phyloP scores from a whole-genome alignment of 2,329 filamentous ascomycete species.

The Sporothrix pseudoabietina region DNA sequence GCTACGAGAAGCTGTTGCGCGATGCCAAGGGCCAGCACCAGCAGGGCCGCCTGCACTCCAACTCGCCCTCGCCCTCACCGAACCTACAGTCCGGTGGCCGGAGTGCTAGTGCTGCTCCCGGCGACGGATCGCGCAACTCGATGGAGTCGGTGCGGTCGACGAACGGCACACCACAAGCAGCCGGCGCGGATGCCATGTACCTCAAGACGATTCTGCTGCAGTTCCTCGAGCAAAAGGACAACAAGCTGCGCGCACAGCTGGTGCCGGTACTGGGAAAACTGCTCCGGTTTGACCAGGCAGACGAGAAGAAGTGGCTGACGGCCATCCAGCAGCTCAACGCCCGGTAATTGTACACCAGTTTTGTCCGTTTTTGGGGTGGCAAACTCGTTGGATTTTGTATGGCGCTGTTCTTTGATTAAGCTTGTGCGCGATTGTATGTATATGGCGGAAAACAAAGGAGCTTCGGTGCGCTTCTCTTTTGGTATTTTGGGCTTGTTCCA shows the following conservation, averaged over 20 bases:
- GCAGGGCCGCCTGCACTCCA: conserved; percentile 42
- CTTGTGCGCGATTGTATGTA: background rate
- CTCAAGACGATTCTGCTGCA: conserved; percentile 80
- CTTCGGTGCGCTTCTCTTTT: background rate
- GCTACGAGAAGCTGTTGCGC: conserved; percentile 79
- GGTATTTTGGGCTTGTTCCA: background rate
- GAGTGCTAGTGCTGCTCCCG: conserved; percentile 32
- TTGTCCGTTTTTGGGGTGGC: background rate
- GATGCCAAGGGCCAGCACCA: conserved; percentile 59
- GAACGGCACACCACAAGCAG: conserved; percentile 34
- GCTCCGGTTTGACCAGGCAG: conserved; percentile 73
- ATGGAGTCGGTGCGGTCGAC: conserved; percentile 50
- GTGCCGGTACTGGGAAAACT: conserved; percentile 77
- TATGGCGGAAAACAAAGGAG: background rate
- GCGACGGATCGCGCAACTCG: conserved; percentile 46
- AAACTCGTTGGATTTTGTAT: background rate
- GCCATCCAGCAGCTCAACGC: conserved; percentile 61
- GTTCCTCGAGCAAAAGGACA: conserved; percentile 79
- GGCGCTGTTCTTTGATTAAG: background rate
- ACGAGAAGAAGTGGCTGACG: conserved; percentile 84
- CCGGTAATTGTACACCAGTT: conserved; percentile 7
- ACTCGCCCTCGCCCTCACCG: conserved; percentile 14
- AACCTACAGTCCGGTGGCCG: background rate
- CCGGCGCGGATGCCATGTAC: conserved; percentile 60
- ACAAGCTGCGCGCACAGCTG: conserved; percentile 71